These are phyloP conservation scores for Ogataea degrootiae DNA, from an alignment of 805 yeast species.

Conservation along the genomic window DNA sequence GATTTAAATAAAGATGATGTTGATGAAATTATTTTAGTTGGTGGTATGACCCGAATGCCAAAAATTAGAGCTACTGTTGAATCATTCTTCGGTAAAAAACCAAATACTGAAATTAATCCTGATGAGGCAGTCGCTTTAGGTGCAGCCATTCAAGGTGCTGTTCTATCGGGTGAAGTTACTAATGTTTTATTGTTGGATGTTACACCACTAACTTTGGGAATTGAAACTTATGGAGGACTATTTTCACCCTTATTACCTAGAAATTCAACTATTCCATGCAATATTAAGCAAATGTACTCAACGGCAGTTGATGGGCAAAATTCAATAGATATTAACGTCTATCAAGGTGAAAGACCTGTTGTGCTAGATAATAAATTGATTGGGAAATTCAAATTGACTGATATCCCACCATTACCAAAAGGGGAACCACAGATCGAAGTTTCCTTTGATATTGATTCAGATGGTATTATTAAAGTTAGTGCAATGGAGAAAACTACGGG, in stretches of 20 bases:
- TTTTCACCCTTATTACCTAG: slow-evolving; percentile 83
- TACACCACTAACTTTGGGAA: slow-evolving; percentile 85
- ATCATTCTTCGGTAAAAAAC: slow-evolving; percentile 72
- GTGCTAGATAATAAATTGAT: slow-evolving; percentile 93
- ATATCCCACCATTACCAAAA: slow-evolving; percentile 87
- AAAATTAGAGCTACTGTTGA: slow-evolving; percentile 76
- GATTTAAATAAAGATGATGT: slow-evolving; percentile 59
- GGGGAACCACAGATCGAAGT: slow-evolving; percentile 91
- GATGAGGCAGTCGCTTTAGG: slow-evolving; percentile 94
- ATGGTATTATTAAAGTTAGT: slow-evolving; percentile 93
- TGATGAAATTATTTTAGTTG: slow-evolving; percentile 79
- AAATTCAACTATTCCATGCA: slow-evolving; percentile 92
- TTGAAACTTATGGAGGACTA: slow-evolving; percentile 95
- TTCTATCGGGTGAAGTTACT: slow-evolving; percentile 89
- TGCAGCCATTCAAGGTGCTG: slow-evolving; percentile 98
- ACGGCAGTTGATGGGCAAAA: slow-evolving; percentile 96
- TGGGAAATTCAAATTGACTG: slow-evolving; percentile 89
- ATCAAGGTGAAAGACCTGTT: slow-evolving; percentile 96
- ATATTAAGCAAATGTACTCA: slow-evolving; percentile 88
- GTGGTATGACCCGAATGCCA: slow-evolving; percentile 93
- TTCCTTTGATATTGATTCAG: slow-evolving; percentile 92
- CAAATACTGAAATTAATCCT: slow-evolving; percentile 91
- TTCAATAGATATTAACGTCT: slow-evolving; percentile 90
- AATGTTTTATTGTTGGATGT: slow-evolving; percentile 88
- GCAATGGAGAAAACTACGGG: slow-evolving; percentile 91